A percentile compares a stretch with the other conserved stretches of the same genome.
These are phyloP conservation scores for Euptelea pleiosperma DNA, from an alignment of 164 flowering plant genomes.

Conservation along the genomic window DNA sequence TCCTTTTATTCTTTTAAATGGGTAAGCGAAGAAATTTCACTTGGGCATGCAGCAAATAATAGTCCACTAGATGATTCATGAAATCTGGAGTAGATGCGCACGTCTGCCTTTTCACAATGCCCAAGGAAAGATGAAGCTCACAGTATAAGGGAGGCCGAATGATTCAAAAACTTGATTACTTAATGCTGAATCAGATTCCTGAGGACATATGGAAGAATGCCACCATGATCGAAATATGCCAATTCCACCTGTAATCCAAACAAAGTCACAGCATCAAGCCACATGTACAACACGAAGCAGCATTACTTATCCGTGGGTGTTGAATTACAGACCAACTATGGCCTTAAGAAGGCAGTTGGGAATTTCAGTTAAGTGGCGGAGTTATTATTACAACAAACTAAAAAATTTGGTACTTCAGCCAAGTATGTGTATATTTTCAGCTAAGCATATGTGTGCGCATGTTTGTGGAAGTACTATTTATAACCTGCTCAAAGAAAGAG, in stretches of 20 bases:
- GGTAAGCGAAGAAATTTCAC: not conserved
- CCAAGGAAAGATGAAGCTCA: not conserved
- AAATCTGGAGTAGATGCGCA: constrained; percentile 1
- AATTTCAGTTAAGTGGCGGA: no score
- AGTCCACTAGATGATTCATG: not conserved
- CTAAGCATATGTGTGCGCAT: no score
- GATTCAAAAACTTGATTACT: not conserved
- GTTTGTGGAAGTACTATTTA: no score
- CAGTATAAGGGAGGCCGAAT: not conserved
- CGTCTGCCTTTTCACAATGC: not conserved
- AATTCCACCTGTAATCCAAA: constrained; percentile 31
- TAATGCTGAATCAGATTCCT: constrained; percentile 27
- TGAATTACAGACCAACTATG: no score
- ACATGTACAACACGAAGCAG: no score
- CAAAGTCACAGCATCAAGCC: not conserved
- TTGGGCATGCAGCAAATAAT: not conserved
- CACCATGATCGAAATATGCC: constrained; percentile 38
- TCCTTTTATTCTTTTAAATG: not conserved
- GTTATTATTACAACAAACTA: no score
- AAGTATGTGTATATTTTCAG: no score
- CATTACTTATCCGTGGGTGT: no score
- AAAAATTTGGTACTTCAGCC: no score
- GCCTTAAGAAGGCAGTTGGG: no score
- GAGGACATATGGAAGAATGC: constrained; percentile 38
- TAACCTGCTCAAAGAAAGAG: not conserved